phyloP scores from a whole-genome alignment of 225 moss, liverwort and hornwort species.

The Sphagnum contortum region DNA sequence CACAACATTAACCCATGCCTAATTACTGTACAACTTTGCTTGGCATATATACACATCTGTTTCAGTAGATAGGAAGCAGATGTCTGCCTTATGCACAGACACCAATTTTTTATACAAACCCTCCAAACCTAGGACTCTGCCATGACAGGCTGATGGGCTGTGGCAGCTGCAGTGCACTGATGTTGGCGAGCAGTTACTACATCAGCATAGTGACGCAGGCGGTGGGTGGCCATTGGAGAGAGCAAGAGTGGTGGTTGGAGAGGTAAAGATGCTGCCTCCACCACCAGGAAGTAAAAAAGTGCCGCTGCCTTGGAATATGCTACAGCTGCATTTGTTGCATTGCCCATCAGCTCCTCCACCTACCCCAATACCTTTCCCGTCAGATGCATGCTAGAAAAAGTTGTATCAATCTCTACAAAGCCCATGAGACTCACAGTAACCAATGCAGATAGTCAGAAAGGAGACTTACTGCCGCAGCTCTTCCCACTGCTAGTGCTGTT shows the following conservation, averaged over 20 bases:
- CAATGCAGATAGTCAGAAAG: not conserved
- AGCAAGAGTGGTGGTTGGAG: conserved; percentile 77
- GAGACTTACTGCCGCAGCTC: conserved; percentile 68
- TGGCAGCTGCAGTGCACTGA: conserved; percentile 56
- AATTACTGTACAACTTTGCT: too few relatives aligned
- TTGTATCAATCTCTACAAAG: too few relatives aligned
- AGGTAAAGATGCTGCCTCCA: conserved; percentile 75
- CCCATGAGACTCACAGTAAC: too few relatives aligned
- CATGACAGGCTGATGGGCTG: conserved; percentile 22
- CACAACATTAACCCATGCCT: too few relatives aligned
- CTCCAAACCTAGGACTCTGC: conserved; percentile 19
- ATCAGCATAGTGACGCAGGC: conserved; percentile 75
- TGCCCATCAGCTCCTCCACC: conserved; percentile 93
- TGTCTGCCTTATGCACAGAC: too few relatives aligned
- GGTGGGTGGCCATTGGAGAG: conserved; percentile 53
- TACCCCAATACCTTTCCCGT: conserved; percentile 6
- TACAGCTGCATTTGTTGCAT: conserved; percentile 48
- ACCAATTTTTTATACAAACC: conserved; percentile 4
- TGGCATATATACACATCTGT: too few relatives aligned
- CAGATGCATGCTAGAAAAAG: too few relatives aligned
- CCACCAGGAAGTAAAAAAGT: conserved; percentile 66
- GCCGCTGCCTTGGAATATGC: conserved; percentile 68
- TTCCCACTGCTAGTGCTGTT: conserved; percentile 76
- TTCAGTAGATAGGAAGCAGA: too few relatives aligned
- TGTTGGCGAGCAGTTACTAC: conserved; percentile 63